Base-by-base conservation (phyloP, 352 stramenopile species). In the Globisporangium echinulatum region DNA sequence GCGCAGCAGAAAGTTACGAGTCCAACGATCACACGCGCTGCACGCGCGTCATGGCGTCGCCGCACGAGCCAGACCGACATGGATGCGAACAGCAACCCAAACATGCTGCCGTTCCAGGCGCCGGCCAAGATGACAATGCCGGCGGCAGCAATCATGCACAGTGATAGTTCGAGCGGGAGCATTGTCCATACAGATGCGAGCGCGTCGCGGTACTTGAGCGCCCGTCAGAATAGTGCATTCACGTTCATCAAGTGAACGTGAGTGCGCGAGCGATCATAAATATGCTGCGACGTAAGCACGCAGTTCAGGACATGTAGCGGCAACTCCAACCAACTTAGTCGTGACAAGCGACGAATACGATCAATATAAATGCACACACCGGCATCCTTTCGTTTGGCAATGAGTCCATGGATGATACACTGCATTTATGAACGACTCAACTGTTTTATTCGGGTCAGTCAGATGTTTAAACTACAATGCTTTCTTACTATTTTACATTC, bases 11-110 rank as follows among this genome's bases (percentile, higher is more conserved):
- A 56, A 44, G 47, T 67, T 36, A 58, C 69, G 46, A 82, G 73
- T 50, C 73, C 73, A 14, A 82, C 77, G 61, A 71, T 82, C 3
- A 73, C 68, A 3, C 59, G 65, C 38, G 74, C 65, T 10, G 68
- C 66, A 10, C 66, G 72, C 39, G 70, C 74, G 25, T 81, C 72
- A 10, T 81, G 70, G 70, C 66, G 54, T 49, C 70, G 72, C 38
- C 73, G 69, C 47, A 79, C 53, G 10, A 67, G 56, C 56, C 54
- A 73, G 25, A 62, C 68, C 11, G 37, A 25, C 0, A 49, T 66
- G 0, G 19, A 62, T 8, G 66, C 67, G 7, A 48, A 61, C 1
- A 59, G 62, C 17, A 75, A 74, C 42, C 62, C 71, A 11, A 64
- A 68, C 49, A 5, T 68, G 49, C 70, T 82, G 63, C 66, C 68